Base-by-base conservation (phyloP, 2,329 filamentous ascomycete species). In the Sporothrix protearum region DNA sequence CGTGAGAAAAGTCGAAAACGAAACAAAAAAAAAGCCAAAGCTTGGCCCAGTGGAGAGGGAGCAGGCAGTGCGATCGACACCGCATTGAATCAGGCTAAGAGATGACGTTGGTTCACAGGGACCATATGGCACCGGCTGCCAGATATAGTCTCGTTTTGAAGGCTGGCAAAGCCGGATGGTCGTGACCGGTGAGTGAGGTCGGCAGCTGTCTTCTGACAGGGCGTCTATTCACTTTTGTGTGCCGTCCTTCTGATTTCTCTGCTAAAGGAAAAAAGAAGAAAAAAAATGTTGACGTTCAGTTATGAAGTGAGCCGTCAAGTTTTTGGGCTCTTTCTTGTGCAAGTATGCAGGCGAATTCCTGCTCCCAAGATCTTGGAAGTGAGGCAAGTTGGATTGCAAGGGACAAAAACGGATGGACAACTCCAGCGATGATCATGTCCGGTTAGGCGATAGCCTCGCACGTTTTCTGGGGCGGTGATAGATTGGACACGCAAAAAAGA, bases 361-460 rank as follows among this genome's bases (percentile, higher is more conserved):
- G 30, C 8, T 61, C 16, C 30, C 33, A 61, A 33, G 55, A 39
- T 61, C 30, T n/a, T 4, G 16, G 55, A 33, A 12, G 3, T 22
- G 19, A 61, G 55, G 30, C 16, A 39, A 39, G 39, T 36, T 19
- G 55, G 55, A 36, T 53, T 14, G 55, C 30, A 59, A 59, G 39
- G 30, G 55, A 33, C 22, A 61, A 61, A 61, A 61, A 61, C 16
- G 55, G 55, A 61, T 61, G 19, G 55, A 61, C 39, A 33, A 33
- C 19, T 39, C 55, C 33, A 39, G 33, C 33, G 55, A 33, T 33
- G 55, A 53, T 68, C 61, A 19, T 68, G 47, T 30, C 47, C 14
- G 36, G 28, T 69, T 69, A 9, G 49, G 64, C 14, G 53, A 53
- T 68, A 22, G 67, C 22, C 22, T 22, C 67, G 67, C 51, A 57